Conservation (phyloP, 169 alveolate genomes). For the Theileria orientalis region DNA sequence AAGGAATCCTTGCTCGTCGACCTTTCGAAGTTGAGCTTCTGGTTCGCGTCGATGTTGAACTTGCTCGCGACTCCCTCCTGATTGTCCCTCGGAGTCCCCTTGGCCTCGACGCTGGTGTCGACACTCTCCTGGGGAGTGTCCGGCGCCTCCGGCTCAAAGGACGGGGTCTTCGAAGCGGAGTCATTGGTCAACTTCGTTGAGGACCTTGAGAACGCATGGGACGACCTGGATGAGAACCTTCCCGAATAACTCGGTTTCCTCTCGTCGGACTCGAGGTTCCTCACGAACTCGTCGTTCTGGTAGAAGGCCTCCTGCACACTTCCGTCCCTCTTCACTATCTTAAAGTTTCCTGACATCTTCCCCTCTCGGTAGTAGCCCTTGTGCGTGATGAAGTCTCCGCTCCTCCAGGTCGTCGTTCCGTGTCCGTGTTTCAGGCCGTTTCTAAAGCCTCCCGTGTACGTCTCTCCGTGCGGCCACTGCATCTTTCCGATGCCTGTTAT, state of each 20-base stretch:
- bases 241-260: neutral
- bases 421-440: slow-evolving; percentile 52
- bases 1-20: too few species aligned
- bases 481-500: slow-evolving; percentile 44
- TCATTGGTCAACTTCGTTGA: neutral
- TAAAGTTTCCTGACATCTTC: slow-evolving; percentile 40
- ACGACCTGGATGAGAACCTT: neutral
- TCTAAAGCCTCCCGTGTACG: slow-evolving; percentile 38
- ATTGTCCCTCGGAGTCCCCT: too few species aligned
- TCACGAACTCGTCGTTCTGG: slow-evolving; percentile 29
- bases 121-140: too few species aligned
- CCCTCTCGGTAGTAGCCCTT: slow-evolving; percentile 54
- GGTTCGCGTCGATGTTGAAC: too few species aligned
- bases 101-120: too few species aligned
- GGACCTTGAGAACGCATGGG: neutral
- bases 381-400: slow-evolving; percentile 44
- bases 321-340: slow-evolving; percentile 56
- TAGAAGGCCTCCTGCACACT: slow-evolving; percentile 22
- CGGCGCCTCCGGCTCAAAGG: too few species aligned
- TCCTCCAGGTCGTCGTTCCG: slow-evolving; percentile 47
- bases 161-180: neutral
- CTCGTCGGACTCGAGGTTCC: slow-evolving; percentile 6
- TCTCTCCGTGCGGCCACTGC: slow-evolving; percentile 61
- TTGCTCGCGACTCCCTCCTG: too few species aligned
- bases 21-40: too few species aligned